Percentiles rank a stretch among this genome's conserved stretches.
phyloP scores from a whole-genome alignment of 2,329 filamentous ascomycete species.

The Lojkania enalia region DNA sequence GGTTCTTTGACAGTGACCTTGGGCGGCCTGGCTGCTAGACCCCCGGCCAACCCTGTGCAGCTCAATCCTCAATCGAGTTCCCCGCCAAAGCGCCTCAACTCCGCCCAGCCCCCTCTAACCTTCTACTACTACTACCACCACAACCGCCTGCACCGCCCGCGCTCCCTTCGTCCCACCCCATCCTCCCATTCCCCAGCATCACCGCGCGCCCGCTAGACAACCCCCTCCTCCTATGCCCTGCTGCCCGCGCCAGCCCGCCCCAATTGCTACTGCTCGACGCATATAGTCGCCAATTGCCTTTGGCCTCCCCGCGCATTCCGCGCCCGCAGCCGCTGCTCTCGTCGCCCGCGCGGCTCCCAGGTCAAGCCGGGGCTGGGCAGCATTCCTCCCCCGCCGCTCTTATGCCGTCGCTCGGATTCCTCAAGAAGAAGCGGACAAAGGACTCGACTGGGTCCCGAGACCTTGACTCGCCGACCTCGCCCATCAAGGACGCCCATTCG shows the following conservation, averaged over 20 bases:
- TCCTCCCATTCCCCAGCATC: constrained; percentile 1
- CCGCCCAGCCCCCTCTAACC: constrained; percentile 10
- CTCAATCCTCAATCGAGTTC: constrained; percentile 7
- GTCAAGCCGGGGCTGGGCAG: constrained; percentile 28
- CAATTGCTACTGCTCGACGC: constrained; percentile 17
- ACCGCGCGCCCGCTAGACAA: constrained; percentile 3
- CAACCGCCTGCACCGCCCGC: constrained; percentile 3
- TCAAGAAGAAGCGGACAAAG: constrained; percentile 99
- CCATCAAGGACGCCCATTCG: constrained; percentile 61
- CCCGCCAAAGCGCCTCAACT: constrained; percentile 15
- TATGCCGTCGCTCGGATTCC: constrained; percentile 95
- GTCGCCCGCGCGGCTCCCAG: constrained; percentile 15
- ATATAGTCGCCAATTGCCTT: constrained; percentile 20
- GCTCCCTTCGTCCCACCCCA: neutral
- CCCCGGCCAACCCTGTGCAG: constrained; percentile 3
- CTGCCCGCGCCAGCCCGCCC: constrained; percentile 7
- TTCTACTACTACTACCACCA: constrained; percentile 3
- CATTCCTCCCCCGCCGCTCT: constrained; percentile 36
- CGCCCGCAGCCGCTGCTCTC: constrained; percentile 12
- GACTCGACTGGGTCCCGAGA: constrained; percentile 68
- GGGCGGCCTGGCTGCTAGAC: constrained; percentile 4
- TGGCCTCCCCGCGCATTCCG: constrained; percentile 24
- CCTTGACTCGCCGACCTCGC: constrained; percentile 67
- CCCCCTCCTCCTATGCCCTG: constrained; percentile 14
- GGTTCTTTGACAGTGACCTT: constrained; percentile 13